These are phyloP conservation scores for Flaveria robusta DNA, from an alignment of 129 eudicot species.

Conservation along the genomic window DNA sequence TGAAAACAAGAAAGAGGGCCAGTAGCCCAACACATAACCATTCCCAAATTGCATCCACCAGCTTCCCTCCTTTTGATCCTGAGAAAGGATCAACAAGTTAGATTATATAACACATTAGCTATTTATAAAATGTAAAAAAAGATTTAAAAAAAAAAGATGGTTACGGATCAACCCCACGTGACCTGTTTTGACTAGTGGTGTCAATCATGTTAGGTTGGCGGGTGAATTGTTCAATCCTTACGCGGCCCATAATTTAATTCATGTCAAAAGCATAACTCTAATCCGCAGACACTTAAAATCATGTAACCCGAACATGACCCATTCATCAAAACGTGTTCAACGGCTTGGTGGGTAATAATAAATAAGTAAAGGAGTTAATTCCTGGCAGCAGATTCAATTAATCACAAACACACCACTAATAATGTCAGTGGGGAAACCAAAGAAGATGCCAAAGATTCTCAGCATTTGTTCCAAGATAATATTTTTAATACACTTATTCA, in stretches of 20 bases:
- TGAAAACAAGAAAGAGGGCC: slow-evolving; percentile 86
- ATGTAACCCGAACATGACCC: too few relatives aligned
- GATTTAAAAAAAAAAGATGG: background rate
- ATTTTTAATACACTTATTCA: background rate
- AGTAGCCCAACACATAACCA: slow-evolving; percentile 75
- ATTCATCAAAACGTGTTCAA: too few relatives aligned
- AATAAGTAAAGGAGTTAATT: background rate
- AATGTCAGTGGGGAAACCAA: slow-evolving; percentile 34
- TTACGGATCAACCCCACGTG: background rate
- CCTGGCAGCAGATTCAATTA: slow-evolving; percentile 28
- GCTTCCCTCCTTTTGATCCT: slow-evolving; percentile 89
- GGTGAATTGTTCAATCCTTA: too few relatives aligned
- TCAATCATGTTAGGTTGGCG: too few relatives aligned
- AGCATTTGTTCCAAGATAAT: slow-evolving; percentile 33
- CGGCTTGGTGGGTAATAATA: too few relatives aligned
- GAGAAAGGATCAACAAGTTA: slow-evolving; percentile 4
- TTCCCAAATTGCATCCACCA: slow-evolving; percentile 97
- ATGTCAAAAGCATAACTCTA: too few relatives aligned
- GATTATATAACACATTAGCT: background rate
- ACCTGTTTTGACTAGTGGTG: background rate
- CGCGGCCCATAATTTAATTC: too few relatives aligned
- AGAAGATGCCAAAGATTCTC: slow-evolving; percentile 41
- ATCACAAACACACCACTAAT: slow-evolving; percentile 39
- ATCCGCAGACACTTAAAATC: too few relatives aligned
- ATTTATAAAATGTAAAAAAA: background rate